Percentiles rank a stretch among this genome's conserved stretches.
Evolutionary conservation across 176 grass and related monocot genomes (phyloP).

Genomic region (Ananas comosus): DNA sequence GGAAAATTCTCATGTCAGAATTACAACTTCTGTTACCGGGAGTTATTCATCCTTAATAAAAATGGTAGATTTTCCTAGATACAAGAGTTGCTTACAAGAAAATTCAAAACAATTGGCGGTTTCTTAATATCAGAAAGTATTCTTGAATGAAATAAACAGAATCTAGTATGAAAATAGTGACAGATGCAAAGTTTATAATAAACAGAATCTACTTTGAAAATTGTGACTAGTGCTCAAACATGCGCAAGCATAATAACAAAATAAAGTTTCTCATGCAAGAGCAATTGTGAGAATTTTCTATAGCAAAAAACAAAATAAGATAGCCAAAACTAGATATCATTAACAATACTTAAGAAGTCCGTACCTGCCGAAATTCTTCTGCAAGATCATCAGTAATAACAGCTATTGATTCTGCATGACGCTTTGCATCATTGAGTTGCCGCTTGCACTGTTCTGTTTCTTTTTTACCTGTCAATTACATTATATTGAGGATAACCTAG

Average conservation of each 20-base stretch:
- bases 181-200: too few relatives aligned
- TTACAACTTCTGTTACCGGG: too few relatives aligned
- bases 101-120: too few relatives aligned
- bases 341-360: slow-evolving; percentile 9
- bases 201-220: too few relatives aligned
- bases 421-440: slow-evolving; percentile 41
- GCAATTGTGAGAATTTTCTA: neutral
- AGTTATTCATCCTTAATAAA: too few relatives aligned
- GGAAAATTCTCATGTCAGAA: too few relatives aligned
- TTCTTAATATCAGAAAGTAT: too few relatives aligned
- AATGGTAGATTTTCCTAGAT: too few relatives aligned
- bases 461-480: slow-evolving; percentile 40
- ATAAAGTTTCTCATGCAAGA: too few relatives aligned
- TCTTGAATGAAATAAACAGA: too few relatives aligned
- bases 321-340: neutral
- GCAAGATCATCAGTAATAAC: slow-evolving; percentile 51
- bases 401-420: slow-evolving; percentile 64
- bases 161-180: too few relatives aligned
- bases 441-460: slow-evolving; percentile 45
- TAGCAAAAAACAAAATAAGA: slow-evolving; percentile 6
- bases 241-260: neutral
- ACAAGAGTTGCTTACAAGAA: too few relatives aligned
- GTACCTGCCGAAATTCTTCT: slow-evolving; percentile 51
- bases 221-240: neutral
- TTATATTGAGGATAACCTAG: neutral